Evolutionary conservation across 2,329 filamentous ascomycete species (phyloP), one percentile per base, ranked within the genome.

Genomic region (Chrysoporthe puriensis): DNA sequence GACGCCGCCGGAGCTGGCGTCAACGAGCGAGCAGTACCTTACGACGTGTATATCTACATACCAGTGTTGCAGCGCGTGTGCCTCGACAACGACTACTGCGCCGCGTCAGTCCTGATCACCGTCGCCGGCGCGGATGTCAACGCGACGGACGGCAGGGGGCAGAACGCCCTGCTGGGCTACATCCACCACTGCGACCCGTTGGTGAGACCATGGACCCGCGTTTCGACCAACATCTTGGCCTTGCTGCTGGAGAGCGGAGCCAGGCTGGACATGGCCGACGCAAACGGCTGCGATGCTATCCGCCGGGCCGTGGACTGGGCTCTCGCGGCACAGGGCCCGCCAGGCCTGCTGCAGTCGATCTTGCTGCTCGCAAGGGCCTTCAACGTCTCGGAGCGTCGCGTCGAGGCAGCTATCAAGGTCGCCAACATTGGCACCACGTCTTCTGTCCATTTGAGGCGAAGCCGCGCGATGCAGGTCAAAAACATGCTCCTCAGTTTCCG

Each of bases 41-140:
- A 26, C 26, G 26, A 26, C 26, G 26, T 26, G 2, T 26, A 26
- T 26, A 26, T 26, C 26, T 26, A 26, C 8, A 54, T 48, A 16
- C 40, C 62, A 14, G 34, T 64, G 40, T 42, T 58, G 54, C 62
- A 64, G 14, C 26, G 26, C 1, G 34, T 44, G 40, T 63, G 50
- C 36, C 62, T 64, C 26, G 50, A 48, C 26, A 57, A 64, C 52
- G n/a, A 46, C 21, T 9, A 14, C 42, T 44, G 7, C 9, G 72
- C 68, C 4, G 69, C 73, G 6, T 57, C 64, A 7, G 69, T 68
- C 14, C 64, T 73, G 6, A 46, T 72, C 7, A 56, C 68, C 2
- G 42, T 40, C 42, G 62, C 69, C 52, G 71, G 72, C n/a, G 72
- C 72, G n/a, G 64, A 71, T 52, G 65, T 72, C 57, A 72, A 74